Evolutionary conservation across 805 yeast genomes (phyloP).

Genomic region (Candida parachauliodes): DNA sequence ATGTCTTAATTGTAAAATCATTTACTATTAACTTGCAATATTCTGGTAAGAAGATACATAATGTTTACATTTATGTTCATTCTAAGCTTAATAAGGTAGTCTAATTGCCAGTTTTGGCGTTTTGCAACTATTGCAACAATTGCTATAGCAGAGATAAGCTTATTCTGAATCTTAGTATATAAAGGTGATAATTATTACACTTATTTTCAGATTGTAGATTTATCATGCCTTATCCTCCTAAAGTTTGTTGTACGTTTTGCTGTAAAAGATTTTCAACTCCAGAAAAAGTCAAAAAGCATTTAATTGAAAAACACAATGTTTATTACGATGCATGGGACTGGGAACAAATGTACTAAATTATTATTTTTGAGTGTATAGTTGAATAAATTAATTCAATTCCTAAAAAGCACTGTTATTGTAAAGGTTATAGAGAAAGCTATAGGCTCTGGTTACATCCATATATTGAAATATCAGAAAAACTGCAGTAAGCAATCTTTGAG

Average conservation of each 20-base stretch:
- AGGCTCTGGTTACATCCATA: no score
- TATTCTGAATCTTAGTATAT: no score
- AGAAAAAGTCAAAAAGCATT: slow-evolving; percentile 2
- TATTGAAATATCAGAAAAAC: no score
- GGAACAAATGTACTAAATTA: not conserved
- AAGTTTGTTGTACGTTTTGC: slow-evolving; percentile 6
- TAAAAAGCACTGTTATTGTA: no score
- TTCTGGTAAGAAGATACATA: not conserved
- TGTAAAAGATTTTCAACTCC: slow-evolving; percentile 4
- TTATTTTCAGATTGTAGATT: no score
- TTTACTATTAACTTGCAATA: not conserved
- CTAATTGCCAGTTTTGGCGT: not conserved
- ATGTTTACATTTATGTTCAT: not conserved
- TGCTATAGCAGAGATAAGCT: not conserved
- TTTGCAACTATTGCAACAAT: not conserved
- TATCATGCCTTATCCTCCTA: slow-evolving; percentile 1
- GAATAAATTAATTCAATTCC: not conserved
- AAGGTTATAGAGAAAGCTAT: not conserved
- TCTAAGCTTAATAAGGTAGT: not conserved
- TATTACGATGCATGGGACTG: slow-evolving; percentile 7
- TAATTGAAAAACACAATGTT: slow-evolving; percentile 4
- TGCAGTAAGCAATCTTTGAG: no score
- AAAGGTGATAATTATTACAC: no score
- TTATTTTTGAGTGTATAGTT: not conserved
- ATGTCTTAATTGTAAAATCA: no score